phyloP scores from a whole-genome alignment of 2,329 filamentous ascomycete genomes.

The Xylaria hypoxylon region DNA sequence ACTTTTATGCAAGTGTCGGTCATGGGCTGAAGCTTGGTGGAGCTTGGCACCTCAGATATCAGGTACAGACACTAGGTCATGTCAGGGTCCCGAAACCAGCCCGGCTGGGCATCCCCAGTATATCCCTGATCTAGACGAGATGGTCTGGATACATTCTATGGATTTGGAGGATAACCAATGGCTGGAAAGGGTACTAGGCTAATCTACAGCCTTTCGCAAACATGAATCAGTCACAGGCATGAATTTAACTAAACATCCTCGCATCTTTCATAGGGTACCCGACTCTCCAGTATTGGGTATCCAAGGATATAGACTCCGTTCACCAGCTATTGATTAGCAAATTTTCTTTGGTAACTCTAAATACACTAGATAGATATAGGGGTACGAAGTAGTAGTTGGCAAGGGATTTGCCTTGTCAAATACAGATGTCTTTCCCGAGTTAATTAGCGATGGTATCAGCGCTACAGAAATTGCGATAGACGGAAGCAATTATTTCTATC shows the following conservation, averaged over 20 bases:
- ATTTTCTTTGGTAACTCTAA: no score
- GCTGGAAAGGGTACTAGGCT: constrained; percentile 21
- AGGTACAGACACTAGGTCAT: neutral
- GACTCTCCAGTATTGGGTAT: no score
- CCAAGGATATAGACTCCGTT: no score
- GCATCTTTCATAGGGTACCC: neutral
- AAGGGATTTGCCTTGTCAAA: no score
- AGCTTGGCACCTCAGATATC: neutral
- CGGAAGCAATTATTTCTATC: no score
- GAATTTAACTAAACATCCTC: neutral
- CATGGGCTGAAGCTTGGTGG: constrained; percentile 17
- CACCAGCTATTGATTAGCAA: no score
- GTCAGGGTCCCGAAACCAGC: neutral
- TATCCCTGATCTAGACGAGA: constrained; percentile 15
- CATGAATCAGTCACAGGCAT: neutral
- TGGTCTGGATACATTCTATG: constrained; percentile 26
- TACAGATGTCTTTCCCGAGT: no score
- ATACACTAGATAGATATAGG: no score
- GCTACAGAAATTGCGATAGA: no score
- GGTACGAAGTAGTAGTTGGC: no score
- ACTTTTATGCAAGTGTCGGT: constrained; percentile 19
- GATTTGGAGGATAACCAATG: constrained; percentile 26
- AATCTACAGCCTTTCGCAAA: constrained; percentile 5
- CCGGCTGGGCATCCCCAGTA: neutral
- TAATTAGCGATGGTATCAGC: no score